Base-by-base conservation (phyloP, 2,329 filamentous ascomycete species). In the Magnaporthiopsis poae region DNA sequence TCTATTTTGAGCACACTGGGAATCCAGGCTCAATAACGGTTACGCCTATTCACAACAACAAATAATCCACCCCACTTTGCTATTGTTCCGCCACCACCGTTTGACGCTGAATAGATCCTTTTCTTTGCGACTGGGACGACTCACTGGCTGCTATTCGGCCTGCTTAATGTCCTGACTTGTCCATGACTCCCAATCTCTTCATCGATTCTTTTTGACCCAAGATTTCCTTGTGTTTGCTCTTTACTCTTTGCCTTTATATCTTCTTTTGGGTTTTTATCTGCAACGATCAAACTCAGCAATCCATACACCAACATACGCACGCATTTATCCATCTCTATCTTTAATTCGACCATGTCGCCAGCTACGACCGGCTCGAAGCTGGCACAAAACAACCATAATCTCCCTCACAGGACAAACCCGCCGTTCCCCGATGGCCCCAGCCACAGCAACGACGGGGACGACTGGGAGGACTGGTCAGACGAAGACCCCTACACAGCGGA, bases 401-500 rank as follows among this genome's bases (percentile, higher is more conserved):
- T 39, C 8, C 5, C 29, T 29, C n/a, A 63, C 62, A 52, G 46
- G 46, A 56, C 18, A n/a, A 52, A 46, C 62, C 46, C 35, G 5
- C 33, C 61, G 3, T 27, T 29, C 61, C 21, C 63, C 31, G 65
- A 66, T 64, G 62, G 60, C 62, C 68, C 66, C 62, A 68, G 62
- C 64, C 70, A 68, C 60, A 74, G 31, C 29, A 64, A 59, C 46
- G 31, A 60, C 7, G 31, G 27, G 70, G 79, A 82, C 18, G 80
- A 83, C 11, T 84, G 82, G 82, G 82, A 84, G 68, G 80, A 83
- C 35, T 84, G 82, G 82, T 80, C 82, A 66, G 81, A 83, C 68
- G 80, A 83, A 64, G 77, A 81, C 60, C 75, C 69, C 15, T 61
- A 76, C 36, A 66, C 77, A 52, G 77, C 78, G 66, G 76, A 79